These are phyloP conservation scores for Arthrobotrys iridis DNA, from an alignment of 2,329 filamentous ascomycete genomes.

Conservation along the genomic window DNA sequence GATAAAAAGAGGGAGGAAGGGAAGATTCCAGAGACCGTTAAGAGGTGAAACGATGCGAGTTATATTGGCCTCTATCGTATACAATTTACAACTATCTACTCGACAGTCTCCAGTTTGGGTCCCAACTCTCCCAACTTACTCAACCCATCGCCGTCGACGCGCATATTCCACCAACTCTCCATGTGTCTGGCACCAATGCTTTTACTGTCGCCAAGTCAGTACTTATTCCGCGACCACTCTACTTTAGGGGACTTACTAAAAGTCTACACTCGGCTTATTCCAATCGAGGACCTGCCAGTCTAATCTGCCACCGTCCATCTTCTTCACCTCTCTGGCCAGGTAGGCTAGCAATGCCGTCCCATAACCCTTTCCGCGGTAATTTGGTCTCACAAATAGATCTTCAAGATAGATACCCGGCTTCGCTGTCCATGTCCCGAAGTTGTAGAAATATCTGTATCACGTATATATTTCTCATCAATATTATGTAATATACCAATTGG, in stretches of 20 bases:
- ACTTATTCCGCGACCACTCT: neutral
- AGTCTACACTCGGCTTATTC: conserved; percentile 89
- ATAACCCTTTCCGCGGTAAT: conserved; percentile 78
- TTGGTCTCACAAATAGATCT: conserved; percentile 82
- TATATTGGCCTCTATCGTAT: neutral
- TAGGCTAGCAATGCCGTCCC: conserved; percentile 78
- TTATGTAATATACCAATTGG: conserved; percentile 56
- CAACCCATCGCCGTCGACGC: conserved; percentile 75
- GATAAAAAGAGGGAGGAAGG: conserved; percentile 35
- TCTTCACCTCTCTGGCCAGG: conserved; percentile 80
- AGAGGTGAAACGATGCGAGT: neutral
- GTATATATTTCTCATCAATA: conserved; percentile 61
- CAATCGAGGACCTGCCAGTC: conserved; percentile 94
- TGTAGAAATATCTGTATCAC: conserved; percentile 88
- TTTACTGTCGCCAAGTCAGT: conserved; percentile 60
- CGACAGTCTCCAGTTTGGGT: conserved; percentile 52
- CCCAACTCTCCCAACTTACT: conserved; percentile 68
- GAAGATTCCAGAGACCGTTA: conserved; percentile 17
- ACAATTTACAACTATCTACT: neutral
- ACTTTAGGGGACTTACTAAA: conserved; percentile 68
- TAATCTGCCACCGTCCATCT: conserved; percentile 76
- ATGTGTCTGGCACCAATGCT: conserved; percentile 73
- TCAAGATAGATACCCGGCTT: conserved; percentile 90
- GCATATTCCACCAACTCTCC: conserved; percentile 79
- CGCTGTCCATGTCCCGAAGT: conserved; percentile 93